These are phyloP conservation scores for Xerocomellus dryophilus DNA, from an alignment of 768 basidiomycete genomes.

Conservation along the genomic window DNA sequence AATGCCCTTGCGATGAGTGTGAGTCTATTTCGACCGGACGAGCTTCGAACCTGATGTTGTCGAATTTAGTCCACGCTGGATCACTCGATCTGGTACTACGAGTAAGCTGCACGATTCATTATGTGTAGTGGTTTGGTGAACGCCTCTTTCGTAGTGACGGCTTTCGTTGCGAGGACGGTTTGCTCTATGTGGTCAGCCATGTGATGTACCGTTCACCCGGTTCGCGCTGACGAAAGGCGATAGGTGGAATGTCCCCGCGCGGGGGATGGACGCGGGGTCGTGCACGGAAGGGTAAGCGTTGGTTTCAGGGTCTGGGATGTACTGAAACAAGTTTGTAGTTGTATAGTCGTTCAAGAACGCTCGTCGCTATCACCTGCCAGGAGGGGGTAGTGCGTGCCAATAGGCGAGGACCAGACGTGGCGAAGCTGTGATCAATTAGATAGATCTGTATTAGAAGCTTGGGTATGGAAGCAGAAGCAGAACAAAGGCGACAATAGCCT, in stretches of 20 bases:
- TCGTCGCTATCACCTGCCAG: conserved; percentile 76
- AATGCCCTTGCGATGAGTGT: conserved; percentile 60
- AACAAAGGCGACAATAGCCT: conserved; percentile 23
- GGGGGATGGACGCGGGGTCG: conserved; percentile 64
- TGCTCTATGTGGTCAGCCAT: conserved; percentile 67
- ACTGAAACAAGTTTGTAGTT: conserved; percentile 42
- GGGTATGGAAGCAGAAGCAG: conserved; percentile 15
- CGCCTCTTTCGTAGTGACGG: conserved; percentile 45
- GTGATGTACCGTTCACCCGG: neutral
- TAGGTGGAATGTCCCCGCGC: conserved; percentile 65
- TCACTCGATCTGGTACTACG: conserved; percentile 78
- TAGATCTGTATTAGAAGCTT: conserved; percentile 9
- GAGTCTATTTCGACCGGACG: conserved; percentile 24
- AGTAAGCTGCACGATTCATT: conserved; percentile 39
- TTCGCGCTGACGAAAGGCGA: neutral
- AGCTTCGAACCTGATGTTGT: conserved; percentile 8
- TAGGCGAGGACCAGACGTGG: conserved; percentile 40
- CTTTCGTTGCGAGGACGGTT: conserved; percentile 78
- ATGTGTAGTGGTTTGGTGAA: neutral
- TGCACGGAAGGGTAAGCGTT: conserved; percentile 62
- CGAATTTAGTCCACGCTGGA: conserved; percentile 55
- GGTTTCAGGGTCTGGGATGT: neutral
- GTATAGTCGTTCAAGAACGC: conserved; percentile 60
- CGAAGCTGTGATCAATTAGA: conserved; percentile 19
- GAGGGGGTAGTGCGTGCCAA: conserved; percentile 74